Conservation (phyloP, 208 protist species). For the Crithidia mellificae region DNA sequence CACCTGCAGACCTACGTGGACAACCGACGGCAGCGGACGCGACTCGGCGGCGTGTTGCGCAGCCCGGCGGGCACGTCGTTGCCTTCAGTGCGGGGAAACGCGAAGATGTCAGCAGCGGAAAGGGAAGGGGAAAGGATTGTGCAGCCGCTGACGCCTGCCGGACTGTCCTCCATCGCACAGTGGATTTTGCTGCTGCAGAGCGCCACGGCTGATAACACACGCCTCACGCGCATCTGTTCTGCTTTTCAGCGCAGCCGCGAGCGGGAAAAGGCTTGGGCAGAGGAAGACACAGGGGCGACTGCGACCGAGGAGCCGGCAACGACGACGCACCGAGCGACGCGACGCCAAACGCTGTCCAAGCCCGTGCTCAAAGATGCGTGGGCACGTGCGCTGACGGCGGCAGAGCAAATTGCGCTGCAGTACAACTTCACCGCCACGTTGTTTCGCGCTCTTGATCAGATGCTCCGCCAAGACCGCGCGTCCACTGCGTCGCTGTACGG, state of each 20-base stretch:
- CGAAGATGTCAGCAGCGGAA: no score
- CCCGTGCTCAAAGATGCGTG: constrained; percentile 48
- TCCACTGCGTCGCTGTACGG: constrained; percentile 19
- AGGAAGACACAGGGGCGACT: neutral
- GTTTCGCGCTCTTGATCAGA: constrained; percentile 37
- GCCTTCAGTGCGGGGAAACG: no score
- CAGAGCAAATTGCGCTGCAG: constrained; percentile 72
- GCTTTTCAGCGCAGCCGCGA: constrained; percentile 11
- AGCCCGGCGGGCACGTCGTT: no score
- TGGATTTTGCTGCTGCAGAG: constrained; percentile 53
- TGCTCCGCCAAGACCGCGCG: constrained; percentile 25
- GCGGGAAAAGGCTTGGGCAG: neutral
- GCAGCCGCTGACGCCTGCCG: constrained; percentile 45
- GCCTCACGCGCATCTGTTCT: constrained; percentile 34
- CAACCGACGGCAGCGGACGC: neutral
- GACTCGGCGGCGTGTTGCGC: no score
- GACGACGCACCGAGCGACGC: neutral
- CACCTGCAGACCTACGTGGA: constrained; percentile 29
- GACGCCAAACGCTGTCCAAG: neutral
- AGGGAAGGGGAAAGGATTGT: neutral
- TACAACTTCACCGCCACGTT: constrained; percentile 52
- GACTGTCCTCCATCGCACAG: constrained; percentile 38
- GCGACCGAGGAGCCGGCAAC: neutral
- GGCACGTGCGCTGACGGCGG: constrained; percentile 42
- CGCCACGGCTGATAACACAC: constrained; percentile 43